Percentiles rank a stretch among this genome's conserved stretches.
These are phyloP conservation scores for Sphaerulina musiva DNA, from an alignment of 2,329 filamentous ascomycete genomes.

Conservation along the genomic window DNA sequence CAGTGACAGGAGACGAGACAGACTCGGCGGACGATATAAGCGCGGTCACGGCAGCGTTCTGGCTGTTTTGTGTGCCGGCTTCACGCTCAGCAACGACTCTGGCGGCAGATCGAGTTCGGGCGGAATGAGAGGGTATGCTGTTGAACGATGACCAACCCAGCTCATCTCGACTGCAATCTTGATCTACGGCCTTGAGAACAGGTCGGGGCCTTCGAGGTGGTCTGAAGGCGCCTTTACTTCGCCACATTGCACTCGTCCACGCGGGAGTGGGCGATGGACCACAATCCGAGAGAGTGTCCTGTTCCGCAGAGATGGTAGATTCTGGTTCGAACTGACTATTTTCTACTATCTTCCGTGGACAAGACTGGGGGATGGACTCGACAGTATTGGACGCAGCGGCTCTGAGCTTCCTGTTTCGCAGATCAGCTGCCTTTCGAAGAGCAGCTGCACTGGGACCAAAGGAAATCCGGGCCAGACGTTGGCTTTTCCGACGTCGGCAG, in stretches of 20 bases:
- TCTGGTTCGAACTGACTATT: constrained; percentile 11
- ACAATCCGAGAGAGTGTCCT: constrained; percentile 14
- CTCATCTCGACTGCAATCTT: constrained; percentile 23
- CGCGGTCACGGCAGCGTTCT: not conserved
- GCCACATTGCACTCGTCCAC: constrained; percentile 24
- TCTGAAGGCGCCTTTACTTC: constrained; percentile 16
- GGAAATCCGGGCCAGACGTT: constrained; percentile 11
- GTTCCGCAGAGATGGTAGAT: not conserved
- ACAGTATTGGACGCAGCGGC: not conserved
- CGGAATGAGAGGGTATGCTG: constrained; percentile 16
- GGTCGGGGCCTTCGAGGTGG: constrained; percentile 10
- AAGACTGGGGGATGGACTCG: constrained; percentile 14
- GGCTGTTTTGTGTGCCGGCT: constrained; percentile 1
- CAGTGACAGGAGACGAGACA: not conserved
- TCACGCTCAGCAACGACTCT: not conserved
- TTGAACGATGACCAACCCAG: constrained; percentile 19
- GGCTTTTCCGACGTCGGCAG: constrained; percentile 13
- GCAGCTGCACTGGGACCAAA: constrained; percentile 20
- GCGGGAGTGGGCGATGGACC: constrained; percentile 22
- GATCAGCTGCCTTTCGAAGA: constrained; percentile 15
- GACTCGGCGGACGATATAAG: not conserved
- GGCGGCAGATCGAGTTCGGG: not conserved
- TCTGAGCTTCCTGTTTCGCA: constrained; percentile 12
- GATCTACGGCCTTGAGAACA: constrained; percentile 15
- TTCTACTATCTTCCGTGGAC: constrained; percentile 10